phyloP scores from a whole-genome alignment of 805 yeast species.

The Pichia rugopelliculosa region DNA sequence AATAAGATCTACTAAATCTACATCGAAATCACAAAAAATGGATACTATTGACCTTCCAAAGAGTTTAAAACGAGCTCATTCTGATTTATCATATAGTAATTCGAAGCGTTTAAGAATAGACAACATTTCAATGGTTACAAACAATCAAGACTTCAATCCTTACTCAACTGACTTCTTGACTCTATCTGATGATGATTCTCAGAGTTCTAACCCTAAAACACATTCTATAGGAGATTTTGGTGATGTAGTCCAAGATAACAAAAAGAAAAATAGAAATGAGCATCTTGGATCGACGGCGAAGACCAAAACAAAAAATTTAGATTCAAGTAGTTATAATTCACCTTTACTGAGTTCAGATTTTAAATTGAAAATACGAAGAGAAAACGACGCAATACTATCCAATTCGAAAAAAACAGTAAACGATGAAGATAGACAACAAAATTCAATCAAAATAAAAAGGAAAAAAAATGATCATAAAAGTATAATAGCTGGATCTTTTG shows the following conservation, averaged over 20 bases:
- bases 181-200: slow-evolving; percentile 7
- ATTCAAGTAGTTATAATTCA: background rate
- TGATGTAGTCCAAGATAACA: no score
- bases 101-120: background rate
- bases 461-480: background rate
- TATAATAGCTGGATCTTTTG: slow-evolving; percentile 4
- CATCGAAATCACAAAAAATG: background rate
- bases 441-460: background rate
- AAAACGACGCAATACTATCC: no score
- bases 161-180: slow-evolving; percentile 6
- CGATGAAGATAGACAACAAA: background rate
- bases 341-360: background rate
- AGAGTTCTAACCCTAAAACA: background rate
- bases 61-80: background rate
- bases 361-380: background rate
- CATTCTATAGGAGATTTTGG: no score
- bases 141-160: background rate
- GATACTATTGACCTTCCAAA: background rate
- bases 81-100: background rate
- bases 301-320: background rate
- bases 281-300: background rate
- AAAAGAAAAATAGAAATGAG: background rate
- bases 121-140: background rate
- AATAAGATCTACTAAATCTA: fast-evolving
- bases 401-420: background rate